phyloP scores from a whole-genome alignment of 208 protist species.

The Vickermania ingenoplastis region DNA sequence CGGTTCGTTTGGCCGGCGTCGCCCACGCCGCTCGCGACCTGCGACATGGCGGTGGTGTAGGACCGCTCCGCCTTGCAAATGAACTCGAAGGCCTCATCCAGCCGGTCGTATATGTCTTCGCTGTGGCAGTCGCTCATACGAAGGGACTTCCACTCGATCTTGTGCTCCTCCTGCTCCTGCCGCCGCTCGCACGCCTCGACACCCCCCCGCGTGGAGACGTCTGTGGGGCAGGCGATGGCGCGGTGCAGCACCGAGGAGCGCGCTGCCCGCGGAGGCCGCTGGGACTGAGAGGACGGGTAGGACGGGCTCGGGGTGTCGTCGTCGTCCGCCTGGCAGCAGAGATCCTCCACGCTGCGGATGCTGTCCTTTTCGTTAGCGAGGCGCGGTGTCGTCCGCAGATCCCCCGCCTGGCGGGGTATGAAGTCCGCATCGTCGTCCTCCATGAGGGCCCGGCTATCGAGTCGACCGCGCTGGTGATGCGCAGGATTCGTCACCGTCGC shows the following conservation, averaged over 20 bases:
- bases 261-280: neutral
- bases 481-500: neutral
- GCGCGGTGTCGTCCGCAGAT: neutral
- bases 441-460: neutral
- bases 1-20: no score
- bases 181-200: neutral
- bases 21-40: no score
- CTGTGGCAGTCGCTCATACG: constrained; percentile 63
- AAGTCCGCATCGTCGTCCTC: neutral
- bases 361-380: neutral
- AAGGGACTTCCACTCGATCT: constrained; percentile 28
- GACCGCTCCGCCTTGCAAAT: constrained; percentile 26
- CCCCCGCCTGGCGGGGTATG: neutral
- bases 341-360: neutral
- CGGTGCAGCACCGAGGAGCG: neutral
- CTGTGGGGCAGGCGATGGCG: neutral
- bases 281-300: neutral
- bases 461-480: no score
- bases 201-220: neutral
- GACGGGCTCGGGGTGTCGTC: no score
- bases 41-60: neutral
- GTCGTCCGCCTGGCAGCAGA: no score
- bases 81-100: constrained; percentile 60
- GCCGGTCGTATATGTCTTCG: constrained; percentile 35
- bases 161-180: neutral